phyloP scores from a whole-genome alignment of 1,284 basidiomycete genomes.

The Mrakiaceae sp. region DNA sequence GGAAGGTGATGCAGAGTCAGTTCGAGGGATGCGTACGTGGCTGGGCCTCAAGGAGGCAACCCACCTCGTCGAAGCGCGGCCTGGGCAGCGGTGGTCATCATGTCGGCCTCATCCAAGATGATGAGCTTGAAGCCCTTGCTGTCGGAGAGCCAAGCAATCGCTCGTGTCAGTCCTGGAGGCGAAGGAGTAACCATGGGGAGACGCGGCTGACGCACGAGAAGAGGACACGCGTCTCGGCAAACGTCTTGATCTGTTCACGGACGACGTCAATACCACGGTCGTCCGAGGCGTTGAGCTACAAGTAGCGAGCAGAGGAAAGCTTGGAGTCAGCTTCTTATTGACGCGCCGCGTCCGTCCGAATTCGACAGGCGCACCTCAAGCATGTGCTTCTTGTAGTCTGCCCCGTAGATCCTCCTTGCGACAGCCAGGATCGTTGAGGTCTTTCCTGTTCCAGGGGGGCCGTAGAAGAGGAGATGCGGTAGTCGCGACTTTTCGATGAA shows the following conservation, averaged over 20 bases:
- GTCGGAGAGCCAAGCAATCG: slow-evolving; percentile 31
- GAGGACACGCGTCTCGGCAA: slow-evolving; percentile 88
- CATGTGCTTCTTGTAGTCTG: slow-evolving; percentile 73
- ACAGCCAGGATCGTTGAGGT: slow-evolving; percentile 97
- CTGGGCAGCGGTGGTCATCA: slow-evolving; percentile 98
- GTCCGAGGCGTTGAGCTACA: slow-evolving; percentile 86
- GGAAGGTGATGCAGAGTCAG: background rate
- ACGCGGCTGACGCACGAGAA: slow-evolving; percentile 34
- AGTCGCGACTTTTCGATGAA: slow-evolving; percentile 92
- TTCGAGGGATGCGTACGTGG: background rate
- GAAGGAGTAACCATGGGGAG: too few relatives aligned
- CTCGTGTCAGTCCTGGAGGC: background rate
- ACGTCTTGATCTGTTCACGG: slow-evolving; percentile 96
- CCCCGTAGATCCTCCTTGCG: slow-evolving; percentile 82
- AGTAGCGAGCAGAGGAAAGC: background rate
- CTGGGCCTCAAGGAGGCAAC: slow-evolving; percentile 11
- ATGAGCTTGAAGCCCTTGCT: slow-evolving; percentile 95
- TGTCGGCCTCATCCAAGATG: slow-evolving; percentile 96
- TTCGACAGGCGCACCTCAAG: slow-evolving; percentile 56
- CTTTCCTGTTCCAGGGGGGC: slow-evolving; percentile 95
- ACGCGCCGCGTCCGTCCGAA: background rate
- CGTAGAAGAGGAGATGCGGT: slow-evolving; percentile 94
- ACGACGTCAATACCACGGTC: slow-evolving; percentile 98
- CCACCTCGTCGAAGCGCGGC: slow-evolving; percentile 74
- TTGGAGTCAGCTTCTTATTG: background rate